A percentile compares a stretch with the other conserved stretches of the same genome.
These are phyloP conservation scores for Aspergillus wentii DNA, from an alignment of 495 filamentous ascomycete species.

Conservation along the genomic window DNA sequence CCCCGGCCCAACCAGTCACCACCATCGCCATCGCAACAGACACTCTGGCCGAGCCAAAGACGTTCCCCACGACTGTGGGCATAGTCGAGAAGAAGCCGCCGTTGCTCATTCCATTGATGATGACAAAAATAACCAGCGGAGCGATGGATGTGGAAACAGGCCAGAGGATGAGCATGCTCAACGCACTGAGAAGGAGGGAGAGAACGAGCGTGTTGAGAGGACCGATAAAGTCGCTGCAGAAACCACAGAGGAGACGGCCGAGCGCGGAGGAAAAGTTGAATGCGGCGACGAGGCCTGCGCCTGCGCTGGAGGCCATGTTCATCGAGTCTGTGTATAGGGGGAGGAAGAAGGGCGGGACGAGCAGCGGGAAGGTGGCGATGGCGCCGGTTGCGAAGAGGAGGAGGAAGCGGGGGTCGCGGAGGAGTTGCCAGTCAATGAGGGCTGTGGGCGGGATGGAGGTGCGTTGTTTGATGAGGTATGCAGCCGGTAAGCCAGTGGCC, in stretches of 20 bases:
- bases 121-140: constrained; percentile 46
- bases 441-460: constrained; percentile 32
- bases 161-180: constrained; percentile 55
- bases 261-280: constrained; percentile 52
- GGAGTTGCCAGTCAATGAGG: constrained; percentile 51
- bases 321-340: constrained; percentile 44
- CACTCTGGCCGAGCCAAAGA: constrained; percentile 50
- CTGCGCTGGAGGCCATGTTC: constrained; percentile 40
- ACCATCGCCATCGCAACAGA: constrained; percentile 58
- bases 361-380: constrained; percentile 56
- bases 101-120: constrained; percentile 52
- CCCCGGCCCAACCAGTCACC: constrained; percentile 55
- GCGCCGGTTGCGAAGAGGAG: constrained; percentile 49
- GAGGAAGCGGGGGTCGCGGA: constrained; percentile 44
- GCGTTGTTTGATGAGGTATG: constrained; percentile 52
- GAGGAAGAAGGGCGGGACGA: constrained; percentile 57
- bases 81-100: constrained; percentile 56
- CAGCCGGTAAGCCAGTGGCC: constrained; percentile 50
- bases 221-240: constrained; percentile 46
- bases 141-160: constrained; percentile 48
- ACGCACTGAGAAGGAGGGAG: constrained; percentile 39
- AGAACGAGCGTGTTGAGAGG: constrained; percentile 47
- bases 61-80: constrained; percentile 55
- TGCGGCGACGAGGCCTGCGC: constrained; percentile 49
- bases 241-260: constrained; percentile 46